Evolutionary conservation across 257 asterid genomes (phyloP).

Genomic region (Penstemon davidsonii): DNA sequence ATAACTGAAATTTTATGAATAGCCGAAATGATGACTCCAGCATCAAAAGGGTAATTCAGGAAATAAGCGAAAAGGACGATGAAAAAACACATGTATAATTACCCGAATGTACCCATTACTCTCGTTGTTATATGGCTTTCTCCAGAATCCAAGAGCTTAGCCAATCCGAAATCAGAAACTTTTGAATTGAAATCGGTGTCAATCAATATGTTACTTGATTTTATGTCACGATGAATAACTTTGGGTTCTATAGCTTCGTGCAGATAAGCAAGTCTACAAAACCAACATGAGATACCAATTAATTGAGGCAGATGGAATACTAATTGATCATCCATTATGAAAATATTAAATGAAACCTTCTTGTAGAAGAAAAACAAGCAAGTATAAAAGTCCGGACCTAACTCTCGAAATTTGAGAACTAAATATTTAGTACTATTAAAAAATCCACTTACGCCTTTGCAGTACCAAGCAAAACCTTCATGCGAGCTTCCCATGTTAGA

Average conservation of each 20-base stretch:
- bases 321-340: too few relatives aligned
- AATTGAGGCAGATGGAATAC: conserved; percentile 1
- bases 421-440: not conserved
- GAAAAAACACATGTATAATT: conserved; percentile 17
- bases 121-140: conserved; percentile 95
- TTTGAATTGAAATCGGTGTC: conserved; percentile 79
- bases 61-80: not conserved
- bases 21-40: not conserved
- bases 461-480: conserved; percentile 93
- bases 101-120: conserved; percentile 99
- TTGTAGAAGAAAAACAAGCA: too few relatives aligned
- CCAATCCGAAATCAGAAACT: conserved; percentile 96
- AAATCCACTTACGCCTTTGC: conserved; percentile 85
- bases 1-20: conserved; percentile 52
- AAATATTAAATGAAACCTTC: too few relatives aligned
- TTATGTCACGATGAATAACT: conserved; percentile 93
- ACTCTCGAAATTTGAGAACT: too few relatives aligned
- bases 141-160: conserved; percentile 90
- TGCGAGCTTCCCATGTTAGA: conserved; percentile 93
- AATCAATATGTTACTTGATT: conserved; percentile 94
- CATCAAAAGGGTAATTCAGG: not conserved
- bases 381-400: too few relatives aligned
- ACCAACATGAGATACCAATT: not conserved
- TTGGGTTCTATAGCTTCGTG: conserved; percentile 98
- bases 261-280: conserved; percentile 85